These are phyloP conservation scores for Sherardia arvensis DNA, from an alignment of 257 asterid species.

Conservation along the genomic window DNA sequence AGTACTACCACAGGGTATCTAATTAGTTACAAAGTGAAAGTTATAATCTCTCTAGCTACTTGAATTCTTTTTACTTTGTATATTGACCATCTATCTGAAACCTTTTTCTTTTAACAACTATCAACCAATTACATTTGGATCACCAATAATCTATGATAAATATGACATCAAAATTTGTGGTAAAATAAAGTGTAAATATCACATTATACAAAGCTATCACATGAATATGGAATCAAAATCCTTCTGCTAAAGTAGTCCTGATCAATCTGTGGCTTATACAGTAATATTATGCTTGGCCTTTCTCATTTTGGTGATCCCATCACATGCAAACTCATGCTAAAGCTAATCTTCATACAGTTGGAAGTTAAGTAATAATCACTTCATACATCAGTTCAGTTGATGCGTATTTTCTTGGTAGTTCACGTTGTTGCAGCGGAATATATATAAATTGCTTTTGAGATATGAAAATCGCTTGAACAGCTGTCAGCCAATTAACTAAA, in stretches of 20 bases:
- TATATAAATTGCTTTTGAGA: too few species aligned
- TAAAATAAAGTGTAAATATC: neutral
- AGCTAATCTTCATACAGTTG: neutral
- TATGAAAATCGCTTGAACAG: too few species aligned
- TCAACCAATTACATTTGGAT: too few species aligned
- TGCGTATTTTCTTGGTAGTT: too few species aligned
- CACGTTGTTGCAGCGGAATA: too few species aligned
- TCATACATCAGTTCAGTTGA: neutral
- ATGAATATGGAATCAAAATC: neutral
- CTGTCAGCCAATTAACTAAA: too few species aligned
- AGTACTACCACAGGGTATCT: too few species aligned
- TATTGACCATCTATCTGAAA: too few species aligned
- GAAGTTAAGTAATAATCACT: neutral
- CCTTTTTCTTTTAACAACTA: too few species aligned
- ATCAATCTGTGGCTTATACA: neutral
- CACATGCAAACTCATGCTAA: constrained; percentile 2
- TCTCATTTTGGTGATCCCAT: constrained; percentile 4
- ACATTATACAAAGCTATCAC: neutral
- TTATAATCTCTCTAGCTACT: too few species aligned
- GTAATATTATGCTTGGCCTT: neutral
- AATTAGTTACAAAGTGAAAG: too few species aligned
- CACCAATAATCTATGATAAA: neutral
- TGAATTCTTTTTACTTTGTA: too few species aligned
- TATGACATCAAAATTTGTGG: neutral
- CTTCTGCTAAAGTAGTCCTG: neutral